These are phyloP conservation scores for Pleurotus giganteus DNA, from an alignment of 768 basidiomycete species.

Conservation along the genomic window DNA sequence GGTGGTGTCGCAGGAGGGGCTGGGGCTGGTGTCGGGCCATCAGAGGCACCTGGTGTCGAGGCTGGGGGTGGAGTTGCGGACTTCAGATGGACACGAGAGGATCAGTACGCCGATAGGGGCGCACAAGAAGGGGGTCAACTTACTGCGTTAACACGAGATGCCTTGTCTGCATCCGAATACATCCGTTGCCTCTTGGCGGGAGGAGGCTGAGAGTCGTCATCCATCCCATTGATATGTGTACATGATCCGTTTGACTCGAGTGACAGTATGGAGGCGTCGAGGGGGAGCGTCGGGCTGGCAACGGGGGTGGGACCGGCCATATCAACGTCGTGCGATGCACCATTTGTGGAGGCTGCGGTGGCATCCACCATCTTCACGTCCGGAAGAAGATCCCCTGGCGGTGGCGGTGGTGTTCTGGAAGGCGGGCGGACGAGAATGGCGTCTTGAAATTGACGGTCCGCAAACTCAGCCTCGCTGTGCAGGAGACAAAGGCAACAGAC, in stretches of 20 bases:
- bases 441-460: conserved; percentile 24
- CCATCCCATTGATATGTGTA: conserved; percentile 30
- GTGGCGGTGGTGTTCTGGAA: conserved; percentile 42
- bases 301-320: conserved; percentile 33
- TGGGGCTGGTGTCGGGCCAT: conserved; percentile 35
- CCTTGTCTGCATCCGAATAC: conserved; percentile 73
- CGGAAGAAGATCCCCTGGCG: conserved; percentile 37
- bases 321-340: conserved; percentile 10
- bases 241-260: conserved; percentile 33
- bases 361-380: conserved; percentile 62
- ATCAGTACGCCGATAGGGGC: conserved; percentile 58
- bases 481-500: conserved; percentile 22
- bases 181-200: conserved; percentile 81
- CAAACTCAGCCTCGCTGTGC: conserved; percentile 19
- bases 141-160: conserved; percentile 66
- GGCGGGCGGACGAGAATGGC: conserved; percentile 43
- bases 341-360: conserved; percentile 10
- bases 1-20: conserved; percentile 21
- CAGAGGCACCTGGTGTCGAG: conserved; percentile 36
- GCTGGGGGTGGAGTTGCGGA: conserved; percentile 74
- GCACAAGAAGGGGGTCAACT: conserved; percentile 46
- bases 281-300: conserved; percentile 33
- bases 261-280: conserved; percentile 38
- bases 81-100: conserved; percentile 43
- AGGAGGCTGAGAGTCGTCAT: conserved; percentile 66